Evolutionary conservation across 2,329 filamentous ascomycete genomes (phyloP).

Genomic region (Cytospora chrysosperma): DNA sequence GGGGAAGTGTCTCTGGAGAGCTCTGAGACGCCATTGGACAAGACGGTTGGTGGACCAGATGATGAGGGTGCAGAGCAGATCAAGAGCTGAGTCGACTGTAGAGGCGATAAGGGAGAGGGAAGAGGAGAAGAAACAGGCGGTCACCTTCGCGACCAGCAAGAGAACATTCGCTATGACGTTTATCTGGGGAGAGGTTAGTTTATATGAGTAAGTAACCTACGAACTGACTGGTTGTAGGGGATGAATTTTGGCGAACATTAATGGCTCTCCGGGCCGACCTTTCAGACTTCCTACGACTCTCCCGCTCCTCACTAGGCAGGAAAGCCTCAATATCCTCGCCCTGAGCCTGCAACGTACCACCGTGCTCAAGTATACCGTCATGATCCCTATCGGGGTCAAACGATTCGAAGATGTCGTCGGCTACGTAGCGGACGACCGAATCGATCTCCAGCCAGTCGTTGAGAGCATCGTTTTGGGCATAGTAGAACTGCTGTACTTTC

Average conservation of each 20-base stretch:
- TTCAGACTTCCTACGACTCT: constrained; percentile 45
- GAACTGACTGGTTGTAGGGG: background rate
- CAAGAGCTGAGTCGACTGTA: constrained; percentile 60
- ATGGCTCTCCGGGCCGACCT: constrained; percentile 52
- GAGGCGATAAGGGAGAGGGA: constrained; percentile 63
- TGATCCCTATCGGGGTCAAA: constrained; percentile 59
- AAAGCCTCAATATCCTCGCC: constrained; percentile 53
- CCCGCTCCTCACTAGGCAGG: constrained; percentile 53
- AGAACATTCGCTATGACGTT: constrained; percentile 27
- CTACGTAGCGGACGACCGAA: constrained; percentile 49
- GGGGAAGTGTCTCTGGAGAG: constrained; percentile 54
- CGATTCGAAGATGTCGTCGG: constrained; percentile 59
- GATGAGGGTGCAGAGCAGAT: constrained; percentile 59
- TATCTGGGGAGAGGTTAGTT: background rate
- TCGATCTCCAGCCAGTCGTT: constrained; percentile 55
- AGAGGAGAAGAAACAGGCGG: constrained; percentile 25
- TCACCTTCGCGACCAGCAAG: constrained; percentile 25
- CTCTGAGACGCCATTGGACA: constrained; percentile 54
- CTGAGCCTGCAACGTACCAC: constrained; percentile 48
- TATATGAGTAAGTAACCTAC: background rate
- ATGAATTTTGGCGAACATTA: constrained; percentile 12
- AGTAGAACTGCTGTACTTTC: constrained; percentile 53
- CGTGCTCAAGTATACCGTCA: constrained; percentile 54
- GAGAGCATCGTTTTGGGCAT: constrained; percentile 51
- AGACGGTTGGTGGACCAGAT: constrained; percentile 60